These are phyloP conservation scores for Saccharomyces hybrid DNA, from an alignment of 1,139 yeast genomes.

Conservation along the genomic window DNA sequence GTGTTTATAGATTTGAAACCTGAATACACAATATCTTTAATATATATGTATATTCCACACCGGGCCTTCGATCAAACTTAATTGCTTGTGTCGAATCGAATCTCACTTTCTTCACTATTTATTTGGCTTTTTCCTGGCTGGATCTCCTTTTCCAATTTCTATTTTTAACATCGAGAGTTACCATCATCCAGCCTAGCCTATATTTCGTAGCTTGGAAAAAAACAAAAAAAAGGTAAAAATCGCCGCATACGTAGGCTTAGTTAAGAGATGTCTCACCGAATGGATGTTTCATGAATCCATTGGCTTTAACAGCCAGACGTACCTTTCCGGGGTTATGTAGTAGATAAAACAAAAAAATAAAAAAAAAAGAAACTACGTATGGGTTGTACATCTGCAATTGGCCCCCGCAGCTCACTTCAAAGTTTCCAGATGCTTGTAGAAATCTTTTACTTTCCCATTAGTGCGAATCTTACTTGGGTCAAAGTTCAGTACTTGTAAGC, in stretches of 20 bases:
- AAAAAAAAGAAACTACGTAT: neutral
- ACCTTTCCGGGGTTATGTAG: neutral
- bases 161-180: neutral
- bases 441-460: slow-evolving; percentile 56
- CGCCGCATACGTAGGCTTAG: slow-evolving; percentile 1
- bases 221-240: neutral
- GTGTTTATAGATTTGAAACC: neutral
- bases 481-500: slow-evolving; percentile 69
- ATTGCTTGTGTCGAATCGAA: neutral
- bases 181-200: neutral
- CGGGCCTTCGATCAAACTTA: neutral
- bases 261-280: neutral
- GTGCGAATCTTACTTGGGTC: slow-evolving; percentile 55
- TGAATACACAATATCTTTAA: neutral
- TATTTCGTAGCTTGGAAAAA: neutral
- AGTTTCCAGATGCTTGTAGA: slow-evolving; percentile 45
- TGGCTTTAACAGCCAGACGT: neutral
- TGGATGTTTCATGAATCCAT: neutral
- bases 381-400: neutral
- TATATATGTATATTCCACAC: neutral
- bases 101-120: neutral
- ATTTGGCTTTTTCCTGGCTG: neutral
- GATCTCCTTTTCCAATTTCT: neutral
- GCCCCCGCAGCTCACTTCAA: slow-evolving; percentile 4
- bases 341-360: neutral